Percentiles rank a stretch among this genome's conserved stretches.
phyloP scores from a whole-genome alignment of 371 early-diverging fungal genomes.

The Zychaea mexicana region DNA sequence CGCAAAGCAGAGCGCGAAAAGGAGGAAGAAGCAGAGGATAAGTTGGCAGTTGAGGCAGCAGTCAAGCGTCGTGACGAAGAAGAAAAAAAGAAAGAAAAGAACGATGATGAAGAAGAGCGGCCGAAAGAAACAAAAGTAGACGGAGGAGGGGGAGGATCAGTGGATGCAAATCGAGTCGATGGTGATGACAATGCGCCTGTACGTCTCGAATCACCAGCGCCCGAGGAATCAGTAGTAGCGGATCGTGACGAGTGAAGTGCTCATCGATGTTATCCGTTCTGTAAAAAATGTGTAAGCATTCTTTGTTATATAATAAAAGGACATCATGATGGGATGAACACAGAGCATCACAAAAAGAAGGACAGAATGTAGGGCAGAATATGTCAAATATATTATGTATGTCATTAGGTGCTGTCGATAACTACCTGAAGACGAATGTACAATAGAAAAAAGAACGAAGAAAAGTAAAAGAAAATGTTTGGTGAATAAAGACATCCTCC shows the following conservation, averaged over 20 bases:
- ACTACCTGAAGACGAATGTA: background rate
- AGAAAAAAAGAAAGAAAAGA: background rate
- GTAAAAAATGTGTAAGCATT: background rate
- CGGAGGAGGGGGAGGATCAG: conserved; percentile 1
- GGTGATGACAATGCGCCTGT: too few relatives aligned
- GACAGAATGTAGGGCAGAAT: background rate
- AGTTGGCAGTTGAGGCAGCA: conserved; percentile 3
- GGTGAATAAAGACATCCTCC: background rate
- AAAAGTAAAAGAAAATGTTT: background rate
- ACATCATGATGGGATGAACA: too few relatives aligned
- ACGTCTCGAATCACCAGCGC: conserved; percentile 10
- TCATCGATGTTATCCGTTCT: background rate
- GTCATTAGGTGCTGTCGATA: conserved; percentile 1
- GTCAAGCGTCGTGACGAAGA: background rate
- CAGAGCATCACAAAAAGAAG: too few relatives aligned
- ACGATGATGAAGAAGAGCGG: background rate
- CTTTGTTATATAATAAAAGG: too few relatives aligned
- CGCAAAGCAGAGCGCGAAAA: conserved; percentile 15
- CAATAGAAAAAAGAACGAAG: background rate
- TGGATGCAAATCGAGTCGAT: background rate
- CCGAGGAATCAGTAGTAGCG: conserved; percentile 14
- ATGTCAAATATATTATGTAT: background rate
- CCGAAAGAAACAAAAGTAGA: background rate
- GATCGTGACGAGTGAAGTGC: conserved; percentile 10
- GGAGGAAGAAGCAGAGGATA: conserved; percentile 14